Conservation (phyloP, 352 stramenopile genomes). For the Pythium periplocum region DNA sequence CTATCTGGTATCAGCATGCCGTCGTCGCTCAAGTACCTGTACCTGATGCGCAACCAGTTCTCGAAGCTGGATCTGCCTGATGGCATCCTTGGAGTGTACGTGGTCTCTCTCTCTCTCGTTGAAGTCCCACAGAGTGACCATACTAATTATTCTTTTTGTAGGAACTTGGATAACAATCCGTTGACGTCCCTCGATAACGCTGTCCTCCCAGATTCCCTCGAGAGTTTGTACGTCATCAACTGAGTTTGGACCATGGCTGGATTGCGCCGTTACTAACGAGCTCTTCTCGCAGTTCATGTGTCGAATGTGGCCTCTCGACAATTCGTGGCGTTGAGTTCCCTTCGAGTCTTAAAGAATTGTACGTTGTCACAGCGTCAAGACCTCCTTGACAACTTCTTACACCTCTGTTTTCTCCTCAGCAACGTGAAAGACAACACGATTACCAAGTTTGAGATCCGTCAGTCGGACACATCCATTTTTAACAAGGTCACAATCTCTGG, state of each 20-base stretch:
- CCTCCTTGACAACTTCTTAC: too few species aligned
- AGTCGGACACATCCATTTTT: constrained; percentile 3
- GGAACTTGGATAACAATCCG: not conserved
- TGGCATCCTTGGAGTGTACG: too few species aligned
- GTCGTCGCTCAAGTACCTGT: not conserved
- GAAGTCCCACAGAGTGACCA: too few species aligned
- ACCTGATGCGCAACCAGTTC: not conserved
- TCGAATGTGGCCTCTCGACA: not conserved
- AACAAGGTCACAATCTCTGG: not conserved
- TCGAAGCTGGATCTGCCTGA: too few species aligned
- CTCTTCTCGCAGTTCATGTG: constrained; percentile 4
- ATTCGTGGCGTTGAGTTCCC: constrained; percentile 16
- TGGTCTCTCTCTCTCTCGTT: too few species aligned
- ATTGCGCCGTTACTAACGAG: too few species aligned
- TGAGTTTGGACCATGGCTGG: too few species aligned
- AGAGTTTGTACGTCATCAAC: constrained; percentile 3
- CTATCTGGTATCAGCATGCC: constrained; percentile 9
- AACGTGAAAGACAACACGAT: not conserved
- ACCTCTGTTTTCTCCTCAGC: not conserved
- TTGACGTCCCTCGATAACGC: not conserved
- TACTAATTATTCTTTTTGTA: not conserved
- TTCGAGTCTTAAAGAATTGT: constrained; percentile 8
- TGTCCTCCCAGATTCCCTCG: not conserved
- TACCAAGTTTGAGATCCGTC: constrained; percentile 1
- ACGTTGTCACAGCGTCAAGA: not conserved